Percentiles rank a stretch among this genome's conserved stretches.
Evolutionary conservation across 495 filamentous ascomycete genomes (phyloP).

Genomic region (Neurospora sp.): DNA sequence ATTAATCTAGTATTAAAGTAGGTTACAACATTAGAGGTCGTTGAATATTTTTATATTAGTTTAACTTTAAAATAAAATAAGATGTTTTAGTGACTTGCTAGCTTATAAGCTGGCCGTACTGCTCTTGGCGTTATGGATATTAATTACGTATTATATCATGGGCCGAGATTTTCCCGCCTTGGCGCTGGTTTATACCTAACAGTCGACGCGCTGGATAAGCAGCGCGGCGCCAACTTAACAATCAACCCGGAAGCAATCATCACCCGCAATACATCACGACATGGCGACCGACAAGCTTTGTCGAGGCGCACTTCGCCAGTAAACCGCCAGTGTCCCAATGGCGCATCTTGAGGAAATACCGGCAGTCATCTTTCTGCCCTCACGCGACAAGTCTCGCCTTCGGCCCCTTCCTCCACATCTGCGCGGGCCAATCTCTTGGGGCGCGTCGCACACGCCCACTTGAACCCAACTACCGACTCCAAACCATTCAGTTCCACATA

Average conservation of each 20-base stretch:
- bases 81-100: too few species aligned
- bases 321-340: neutral
- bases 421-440: neutral
- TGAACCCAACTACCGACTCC: neutral
- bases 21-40: too few species aligned
- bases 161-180: neutral
- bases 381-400: neutral
- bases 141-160: neutral
- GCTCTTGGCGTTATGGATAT: neutral
- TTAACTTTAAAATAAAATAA: neutral
- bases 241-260: neutral
- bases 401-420: neutral
- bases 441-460: neutral
- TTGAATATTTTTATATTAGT: neutral
- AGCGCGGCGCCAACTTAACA: neutral
- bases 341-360: neutral
- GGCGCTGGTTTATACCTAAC: neutral
- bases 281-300: neutral
- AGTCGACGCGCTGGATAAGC: neutral
- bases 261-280: neutral
- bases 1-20: neutral
- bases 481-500: neutral
- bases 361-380: neutral
- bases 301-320: neutral
- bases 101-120: neutral